Base-by-base conservation (phyloP, 352 stramenopile species). In the Ophiocytium majus region DNA sequence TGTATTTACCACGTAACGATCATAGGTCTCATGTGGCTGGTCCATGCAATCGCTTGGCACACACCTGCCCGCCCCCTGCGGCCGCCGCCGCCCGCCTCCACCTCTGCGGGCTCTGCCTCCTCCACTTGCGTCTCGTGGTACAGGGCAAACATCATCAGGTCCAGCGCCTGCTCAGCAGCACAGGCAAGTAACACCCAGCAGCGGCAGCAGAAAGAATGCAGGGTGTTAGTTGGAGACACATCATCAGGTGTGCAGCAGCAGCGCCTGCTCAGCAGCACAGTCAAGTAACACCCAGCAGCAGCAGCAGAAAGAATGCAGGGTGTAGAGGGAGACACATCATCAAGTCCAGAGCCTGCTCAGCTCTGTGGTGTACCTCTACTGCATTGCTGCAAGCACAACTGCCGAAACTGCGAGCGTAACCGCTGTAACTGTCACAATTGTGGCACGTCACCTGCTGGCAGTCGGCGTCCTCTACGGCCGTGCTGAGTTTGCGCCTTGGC, bases 91-190 rank as follows among this genome's bases (percentile, higher is more conserved):
- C 43, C 43, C 14, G 43, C 43, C 14, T 57, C 43, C 43, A 57
- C 5, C 5, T 14, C 43, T 14, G 43, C 5, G 43, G 5, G 5
- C 43, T 37, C 75, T 17, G 37, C 75, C 10, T 17, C 36, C 50
- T 57, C 36, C 37, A 81, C 32, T 34, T 81, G n/a, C 83, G 64
- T 71, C 76, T 99, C 96, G 89, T 99, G 95, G 89, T 99, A 99
- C 64, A 99, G 91, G 19, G 97, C 96, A 90, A 99, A 99, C 87
- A 95, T 97, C 84, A 99, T 94, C 83, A 99, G 93, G 33, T 95
- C 92, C 92, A 99, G 97, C 23, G 97, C 96, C 80, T 93, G 92
- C 81, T 95, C 92, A 0, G 94, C 93, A 83, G 32, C 50, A 49
- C 32, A 35, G 75, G 10, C 50, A 76, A 81, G 82, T 50, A 35